Evolutionary conservation across 805 yeast genomes (phyloP), one percentile per base, ranked within the genome.

Genomic region (Saccharomycopsis schoenii): DNA sequence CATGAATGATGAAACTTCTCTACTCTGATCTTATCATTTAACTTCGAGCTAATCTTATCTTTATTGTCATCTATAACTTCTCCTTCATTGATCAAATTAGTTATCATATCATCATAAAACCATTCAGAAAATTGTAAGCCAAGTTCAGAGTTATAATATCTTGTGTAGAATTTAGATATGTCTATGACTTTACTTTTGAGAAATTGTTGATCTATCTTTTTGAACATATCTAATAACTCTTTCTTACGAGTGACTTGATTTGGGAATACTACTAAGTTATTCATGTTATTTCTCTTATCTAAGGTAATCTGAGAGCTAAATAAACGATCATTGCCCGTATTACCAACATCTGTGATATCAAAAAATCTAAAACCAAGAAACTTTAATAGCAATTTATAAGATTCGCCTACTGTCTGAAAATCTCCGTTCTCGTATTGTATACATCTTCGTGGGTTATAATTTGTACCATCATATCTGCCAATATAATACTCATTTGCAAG

Each of bases 51-150:
- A 17, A 71, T 67, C 4, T 74, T 68, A 58, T 21, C 11, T 47
- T 21, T 47, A 17, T 24, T 25, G n/a, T 47, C 12, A 47, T 24
- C 21, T 24, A 24, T 11, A 24, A 47, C 6, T 19, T 47, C 10
- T 21, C 52, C 52, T 10, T 24, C 52, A 21, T 47, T 47, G 34
- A 47, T 63, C 15, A 62, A 64, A 40, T 77, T 60, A 8, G 66
- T 69, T 39, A 55, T 34, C 39, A 89, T 73, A 58, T 77, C 76
- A 14, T 76, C 77, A 63, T 74, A 74, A 57, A 91, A 75, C 94
- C 96, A 89, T 57, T 77, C 68, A 8, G 96, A 84, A 67, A 90
- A 81, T 63, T 86, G 82, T 15, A 76, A 71, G 0, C 97, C 97
- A n/a, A 79, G 69, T 29, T 81, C 78, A 1, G 89, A 81, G 70